Percentiles rank a stretch among this genome's conserved stretches.
Conservation (phyloP, 257 asterid species). For the Mitragyna speciosa region DNA sequence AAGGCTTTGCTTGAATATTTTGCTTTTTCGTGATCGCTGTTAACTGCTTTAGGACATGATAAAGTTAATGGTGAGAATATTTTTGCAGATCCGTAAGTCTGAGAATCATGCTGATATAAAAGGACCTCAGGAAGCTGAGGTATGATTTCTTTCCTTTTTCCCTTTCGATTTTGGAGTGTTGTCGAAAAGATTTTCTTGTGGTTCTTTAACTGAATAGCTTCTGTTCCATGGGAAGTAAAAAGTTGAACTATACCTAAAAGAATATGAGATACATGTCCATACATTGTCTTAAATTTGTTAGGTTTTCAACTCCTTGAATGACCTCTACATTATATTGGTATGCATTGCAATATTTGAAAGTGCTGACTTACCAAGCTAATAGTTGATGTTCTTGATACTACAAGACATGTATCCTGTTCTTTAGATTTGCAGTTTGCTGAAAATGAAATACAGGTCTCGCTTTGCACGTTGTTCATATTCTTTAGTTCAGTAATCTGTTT, state of each 20-base stretch:
- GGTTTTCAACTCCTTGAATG: not conserved
- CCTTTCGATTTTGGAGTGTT: not conserved
- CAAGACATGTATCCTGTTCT: not conserved
- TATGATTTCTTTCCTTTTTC: not conserved
- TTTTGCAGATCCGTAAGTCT: constrained; percentile 51
- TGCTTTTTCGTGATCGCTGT: constrained; percentile 11
- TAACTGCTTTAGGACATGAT: constrained; percentile 21
- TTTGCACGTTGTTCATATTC: not conserved
- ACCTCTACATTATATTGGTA: too few relatives aligned
- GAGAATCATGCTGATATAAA: constrained; percentile 47
- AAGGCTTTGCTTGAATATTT: constrained; percentile 17
- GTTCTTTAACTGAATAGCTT: not conserved
- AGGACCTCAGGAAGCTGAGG: constrained; percentile 1
- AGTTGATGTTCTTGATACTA: not conserved
- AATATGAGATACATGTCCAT: not conserved
- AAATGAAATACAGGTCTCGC: too few relatives aligned
- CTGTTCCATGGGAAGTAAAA: not conserved
- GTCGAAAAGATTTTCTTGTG: too few relatives aligned
- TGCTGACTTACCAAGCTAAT: not conserved
- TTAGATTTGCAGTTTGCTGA: not conserved
- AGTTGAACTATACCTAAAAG: not conserved
- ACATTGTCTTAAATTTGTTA: too few relatives aligned
- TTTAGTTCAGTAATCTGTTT: not conserved
- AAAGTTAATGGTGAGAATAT: constrained; percentile 24
- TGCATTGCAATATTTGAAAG: too few relatives aligned